Base-by-base conservation (phyloP, 371 early-diverging fungal species). In the Circinella minor region DNA sequence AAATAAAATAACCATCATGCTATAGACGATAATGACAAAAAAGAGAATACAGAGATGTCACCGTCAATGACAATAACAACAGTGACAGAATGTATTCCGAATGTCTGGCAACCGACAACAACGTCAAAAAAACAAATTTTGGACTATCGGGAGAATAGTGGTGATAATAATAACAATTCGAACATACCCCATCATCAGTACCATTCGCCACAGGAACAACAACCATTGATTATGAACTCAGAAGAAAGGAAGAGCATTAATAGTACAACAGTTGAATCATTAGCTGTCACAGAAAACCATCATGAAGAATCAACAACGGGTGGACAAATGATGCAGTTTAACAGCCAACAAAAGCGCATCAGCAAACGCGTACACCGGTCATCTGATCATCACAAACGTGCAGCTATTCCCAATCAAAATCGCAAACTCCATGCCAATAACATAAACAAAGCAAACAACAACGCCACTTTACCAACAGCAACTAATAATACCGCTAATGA, bases 331-430 rank as follows among this genome's bases (percentile, higher is more conserved):
- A 57, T 57, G 34, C 57, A 57, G 27, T 5, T 34, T 36, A 49
- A 34, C 17, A 27, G 46, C 61, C 37, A 61, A 61, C 65, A 65
- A 27, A 65, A 54, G 54, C 65, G 65, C 65, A 65, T 8, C 51
- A 51, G 36, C 49, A 49, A 65, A n/a, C 49, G 68, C 39, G 37
- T 47, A n/a, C 20, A 54, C 43, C 51, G 68, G 54, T 62, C 62
- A 62, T 68, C 68, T 49, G 68, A 61, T 49, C 36, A 62, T 51
- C 49, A 68, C 68, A 68, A 68, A 63, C 68, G 68, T 51, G 68
- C 68, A 68, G n/a, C 51, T 39, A 18, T 43, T 51, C 61, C 61
- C 68, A 66, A 38, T 66, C 38, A 46, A 6, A 66, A 59, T 39
- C 67, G 60, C 55, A 55, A 66, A 59, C 14, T 18, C 43, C 20